Evolutionary conservation across 1,284 basidiomycete genomes (phyloP).

Genomic region (Microbotryomycetes sp.): DNA sequence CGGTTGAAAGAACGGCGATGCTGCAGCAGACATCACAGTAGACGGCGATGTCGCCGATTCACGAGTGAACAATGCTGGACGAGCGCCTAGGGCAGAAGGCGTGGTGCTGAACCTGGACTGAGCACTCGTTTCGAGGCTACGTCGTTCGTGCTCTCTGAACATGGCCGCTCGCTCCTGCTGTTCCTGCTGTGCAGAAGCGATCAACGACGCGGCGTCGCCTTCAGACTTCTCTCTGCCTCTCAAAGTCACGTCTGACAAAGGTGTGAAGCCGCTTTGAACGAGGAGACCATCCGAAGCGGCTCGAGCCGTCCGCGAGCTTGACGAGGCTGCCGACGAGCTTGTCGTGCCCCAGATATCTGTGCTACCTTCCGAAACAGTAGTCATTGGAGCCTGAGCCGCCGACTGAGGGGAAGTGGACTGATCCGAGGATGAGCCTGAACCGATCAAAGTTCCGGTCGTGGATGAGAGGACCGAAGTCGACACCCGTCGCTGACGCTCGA

Average conservation of each 20-base stretch:
- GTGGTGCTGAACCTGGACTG: constrained; percentile 3
- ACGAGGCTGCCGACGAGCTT: background rate
- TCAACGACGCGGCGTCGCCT: background rate
- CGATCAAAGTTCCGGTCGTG: background rate
- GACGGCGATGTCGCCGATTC: background rate
- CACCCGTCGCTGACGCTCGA: constrained; percentile 1
- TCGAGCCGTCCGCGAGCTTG: constrained; percentile 11
- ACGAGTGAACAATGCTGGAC: background rate
- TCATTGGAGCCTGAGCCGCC: background rate
- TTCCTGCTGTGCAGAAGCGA: constrained; percentile 11
- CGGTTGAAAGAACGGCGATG: background rate
- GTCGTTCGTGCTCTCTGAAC: constrained; percentile 28
- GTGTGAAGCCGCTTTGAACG: background rate
- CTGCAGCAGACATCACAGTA: background rate
- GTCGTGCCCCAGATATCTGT: background rate
- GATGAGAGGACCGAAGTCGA: background rate
- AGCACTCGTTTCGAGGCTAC: constrained; percentile 19
- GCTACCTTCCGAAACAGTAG: background rate
- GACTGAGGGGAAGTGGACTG: background rate
- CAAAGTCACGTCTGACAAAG: background rate
- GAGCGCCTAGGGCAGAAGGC: background rate
- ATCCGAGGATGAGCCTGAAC: background rate
- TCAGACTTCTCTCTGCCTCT: background rate
- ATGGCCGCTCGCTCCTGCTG: constrained; percentile 22
- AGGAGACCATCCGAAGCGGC: constrained; percentile 21